Conservation (phyloP, 768 basidiomycete genomes). For the Collybia sordida region DNA sequence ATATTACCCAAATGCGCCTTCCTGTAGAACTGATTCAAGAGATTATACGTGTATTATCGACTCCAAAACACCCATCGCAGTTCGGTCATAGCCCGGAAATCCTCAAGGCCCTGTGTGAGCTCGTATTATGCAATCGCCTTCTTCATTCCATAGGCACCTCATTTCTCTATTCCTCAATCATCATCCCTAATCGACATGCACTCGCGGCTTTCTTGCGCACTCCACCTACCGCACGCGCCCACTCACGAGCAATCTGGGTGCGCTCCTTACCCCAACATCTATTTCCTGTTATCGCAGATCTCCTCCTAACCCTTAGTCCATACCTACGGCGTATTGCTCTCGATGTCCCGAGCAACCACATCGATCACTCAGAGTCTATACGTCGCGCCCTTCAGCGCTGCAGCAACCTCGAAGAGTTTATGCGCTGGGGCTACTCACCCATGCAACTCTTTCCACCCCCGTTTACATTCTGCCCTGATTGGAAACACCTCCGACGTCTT, state of each 20-base stretch:
- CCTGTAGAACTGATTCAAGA: conserved; percentile 13
- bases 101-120: conserved; percentile 7
- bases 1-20: neutral
- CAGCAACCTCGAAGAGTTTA: conserved; percentile 11
- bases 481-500: conserved; percentile 11
- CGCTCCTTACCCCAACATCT: conserved; percentile 3
- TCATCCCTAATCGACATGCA: conserved; percentile 7
- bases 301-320: conserved; percentile 8
- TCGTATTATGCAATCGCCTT: conserved; percentile 7
- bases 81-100: conserved; percentile 12
- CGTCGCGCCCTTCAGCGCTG: conserved; percentile 8
- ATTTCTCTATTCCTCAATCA: conserved; percentile 11
- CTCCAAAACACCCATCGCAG: conserved; percentile 5
- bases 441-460: conserved; percentile 9
- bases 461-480: conserved; percentile 7
- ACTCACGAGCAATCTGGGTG: conserved; percentile 9
- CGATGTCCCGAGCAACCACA: conserved; percentile 7
- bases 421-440: conserved; percentile 11
- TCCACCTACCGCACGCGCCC: conserved; percentile 1
- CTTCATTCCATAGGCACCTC: conserved; percentile 6
- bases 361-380: conserved; percentile 4
- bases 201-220: conserved; percentile 6
- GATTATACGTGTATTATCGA: conserved; percentile 7
- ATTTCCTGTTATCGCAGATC: conserved; percentile 5
- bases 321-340: conserved; percentile 11